phyloP scores from a whole-genome alignment of 2,329 filamentous ascomycete species.

The Apiospora koreana region DNA sequence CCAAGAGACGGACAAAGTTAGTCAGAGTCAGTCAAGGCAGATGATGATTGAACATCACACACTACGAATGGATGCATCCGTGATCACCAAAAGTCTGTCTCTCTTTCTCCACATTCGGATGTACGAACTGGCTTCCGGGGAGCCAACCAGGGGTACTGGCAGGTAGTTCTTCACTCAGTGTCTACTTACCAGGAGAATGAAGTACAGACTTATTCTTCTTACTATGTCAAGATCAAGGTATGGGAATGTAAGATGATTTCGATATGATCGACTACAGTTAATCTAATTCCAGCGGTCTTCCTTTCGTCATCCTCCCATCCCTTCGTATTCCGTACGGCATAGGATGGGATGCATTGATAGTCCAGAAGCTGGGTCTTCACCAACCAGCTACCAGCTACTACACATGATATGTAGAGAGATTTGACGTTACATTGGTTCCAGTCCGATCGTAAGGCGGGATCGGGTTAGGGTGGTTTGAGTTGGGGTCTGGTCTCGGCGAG shows the following conservation, averaged over 20 bases:
- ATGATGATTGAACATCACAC: not conserved
- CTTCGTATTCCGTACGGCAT: not conserved
- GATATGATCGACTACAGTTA: not conserved
- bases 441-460: not conserved
- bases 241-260: not conserved
- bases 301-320: not conserved
- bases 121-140: not conserved
- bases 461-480: not conserved
- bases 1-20: not conserved
- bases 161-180: not conserved
- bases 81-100: not conserved
- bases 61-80: not conserved
- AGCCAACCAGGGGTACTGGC: not conserved
- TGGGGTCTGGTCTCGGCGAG: not conserved
- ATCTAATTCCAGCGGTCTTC: not conserved
- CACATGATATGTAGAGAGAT: not conserved
- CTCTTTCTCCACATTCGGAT: not conserved
- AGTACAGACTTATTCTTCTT: not conserved
- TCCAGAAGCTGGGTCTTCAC: not conserved
- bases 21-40: not conserved
- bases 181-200: not conserved
- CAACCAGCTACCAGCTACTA: not conserved
- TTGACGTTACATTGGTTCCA: slow-evolving; percentile 3
- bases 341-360: too few relatives aligned
- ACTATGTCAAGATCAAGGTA: not conserved